Evolutionary conservation across 768 basidiomycete species (phyloP), one percentile per base, ranked within the genome.

Genomic region (Tylopilus subfusipes): DNA sequence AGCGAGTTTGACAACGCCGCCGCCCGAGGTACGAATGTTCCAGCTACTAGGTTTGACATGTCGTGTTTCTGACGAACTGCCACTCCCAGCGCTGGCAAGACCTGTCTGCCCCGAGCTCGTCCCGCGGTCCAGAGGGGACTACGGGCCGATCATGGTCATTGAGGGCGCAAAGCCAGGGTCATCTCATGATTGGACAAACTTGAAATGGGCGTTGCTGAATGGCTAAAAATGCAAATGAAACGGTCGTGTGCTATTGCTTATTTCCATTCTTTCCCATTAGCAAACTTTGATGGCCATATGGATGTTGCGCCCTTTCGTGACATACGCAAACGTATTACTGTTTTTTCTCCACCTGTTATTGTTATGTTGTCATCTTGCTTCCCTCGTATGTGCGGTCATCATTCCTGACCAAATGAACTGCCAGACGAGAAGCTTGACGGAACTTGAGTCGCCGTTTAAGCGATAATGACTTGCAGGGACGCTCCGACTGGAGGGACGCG

Each of bases 401-500:
- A 51, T 61, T 56, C 38, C 39, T 43, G 25, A 24, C 38, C 40
- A 47, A 57, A 49, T 57, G 56, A 62, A 59, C 22, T 27, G 44
- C 47, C 55, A 50, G 57, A 49, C 53, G 39, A n/a, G 60, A 58
- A 56, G 53, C 9, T 45, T 48, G 60, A 55, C 66, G 65, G 66
- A 58, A 50, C 64, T 60, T 57, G 48, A 31, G 30, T 51, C 62
- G 60, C 60, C 50, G 60, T 56, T 52, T 63, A 63, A 47, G 57
- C 59, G 67, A 59, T 42, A 36, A 54, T 67, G 62, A 67, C 63
- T 55, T 52, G 21, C 57, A 69, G 67, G 68, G 63, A 55, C 55
- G 27, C 44, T 24, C 21, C 52, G 29, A 40, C 38, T 45, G 16
- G 48, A 51, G 61, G 57, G 48, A 57, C 58, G 5, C 19, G 45